A percentile compares a stretch with the other conserved stretches of the same genome.
These are phyloP conservation scores for Gryganskiella cystojenkinii DNA, from an alignment of 192 early-diverging fungal species.

Conservation along the genomic window DNA sequence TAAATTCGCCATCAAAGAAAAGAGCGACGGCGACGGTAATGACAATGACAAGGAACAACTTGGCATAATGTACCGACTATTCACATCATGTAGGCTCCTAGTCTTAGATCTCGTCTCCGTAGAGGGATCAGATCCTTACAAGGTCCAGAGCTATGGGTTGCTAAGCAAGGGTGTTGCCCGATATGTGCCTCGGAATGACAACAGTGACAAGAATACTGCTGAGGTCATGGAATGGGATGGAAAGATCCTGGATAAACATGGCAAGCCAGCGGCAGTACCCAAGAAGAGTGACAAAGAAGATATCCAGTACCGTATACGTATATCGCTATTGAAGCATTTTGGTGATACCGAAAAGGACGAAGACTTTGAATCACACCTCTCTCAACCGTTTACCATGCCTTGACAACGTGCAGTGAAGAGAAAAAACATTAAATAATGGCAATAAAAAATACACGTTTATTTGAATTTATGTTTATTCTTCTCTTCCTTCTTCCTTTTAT, in stretches of 20 bases:
- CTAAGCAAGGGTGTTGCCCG: conserved; percentile 35
- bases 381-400: conserved; percentile 12
- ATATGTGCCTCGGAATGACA: conserved; percentile 34
- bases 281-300: neutral
- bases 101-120: conserved; percentile 36
- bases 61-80: conserved; percentile 42
- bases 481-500: neutral
- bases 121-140: conserved; percentile 29
- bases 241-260: conserved; percentile 15
- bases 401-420: no score
- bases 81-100: conserved; percentile 24
- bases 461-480: no score
- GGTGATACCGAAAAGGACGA: conserved; percentile 36
- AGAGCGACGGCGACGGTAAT: no score
- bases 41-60: no score
- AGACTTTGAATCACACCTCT: conserved; percentile 55
- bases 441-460: no score
- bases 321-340: conserved; percentile 53
- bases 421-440: no score
- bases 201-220: conserved; percentile 31
- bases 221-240: conserved; percentile 46
- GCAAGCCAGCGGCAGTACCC: neutral
- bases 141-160: conserved; percentile 40
- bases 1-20: no score
- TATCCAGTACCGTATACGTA: conserved; percentile 47